Evolutionary conservation across 1,284 basidiomycete species (phyloP).

Genomic region (Chalciporus sp.): DNA sequence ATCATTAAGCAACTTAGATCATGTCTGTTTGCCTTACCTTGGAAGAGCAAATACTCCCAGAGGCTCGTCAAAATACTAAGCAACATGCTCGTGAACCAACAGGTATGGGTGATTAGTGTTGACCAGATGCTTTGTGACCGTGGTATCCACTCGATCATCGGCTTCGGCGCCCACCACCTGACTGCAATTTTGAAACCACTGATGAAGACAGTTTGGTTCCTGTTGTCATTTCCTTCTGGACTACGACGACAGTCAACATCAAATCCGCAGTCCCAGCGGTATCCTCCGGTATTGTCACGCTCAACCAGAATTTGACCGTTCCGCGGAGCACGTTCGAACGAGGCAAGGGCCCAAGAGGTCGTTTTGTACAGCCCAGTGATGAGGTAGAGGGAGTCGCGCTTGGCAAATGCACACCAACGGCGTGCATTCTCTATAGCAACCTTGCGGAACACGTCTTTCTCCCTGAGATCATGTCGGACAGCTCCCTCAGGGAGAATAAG

Average conservation of each 20-base stretch:
- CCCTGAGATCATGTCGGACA: neutral
- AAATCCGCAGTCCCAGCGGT: neutral
- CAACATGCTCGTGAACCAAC: too few relatives aligned
- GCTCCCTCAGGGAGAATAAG: conserved; percentile 10
- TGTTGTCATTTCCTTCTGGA: neutral
- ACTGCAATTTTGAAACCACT: conserved; percentile 15
- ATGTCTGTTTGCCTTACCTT: too few relatives aligned
- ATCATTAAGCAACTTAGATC: too few relatives aligned
- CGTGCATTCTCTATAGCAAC: neutral
- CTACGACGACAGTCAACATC: neutral
- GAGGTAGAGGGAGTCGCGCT: conserved; percentile 9
- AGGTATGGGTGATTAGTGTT: too few relatives aligned
- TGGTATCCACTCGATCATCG: neutral
- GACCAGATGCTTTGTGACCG: neutral
- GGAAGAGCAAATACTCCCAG: too few relatives aligned
- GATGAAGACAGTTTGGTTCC: conserved; percentile 10
- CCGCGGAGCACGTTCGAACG: neutral
- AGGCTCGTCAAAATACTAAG: too few relatives aligned
- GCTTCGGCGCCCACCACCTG: neutral
- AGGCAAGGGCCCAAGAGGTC: conserved; percentile 9
- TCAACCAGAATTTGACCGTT: neutral
- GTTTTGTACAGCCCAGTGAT: conserved; percentile 13
- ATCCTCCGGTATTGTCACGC: neutral
- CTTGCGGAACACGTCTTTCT: neutral
- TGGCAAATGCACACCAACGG: conserved; percentile 1